Percentiles rank a stretch among this genome's conserved stretches.
Conservation (phyloP, 768 basidiomycete genomes). For the Symmetrospora coprosmae region DNA sequence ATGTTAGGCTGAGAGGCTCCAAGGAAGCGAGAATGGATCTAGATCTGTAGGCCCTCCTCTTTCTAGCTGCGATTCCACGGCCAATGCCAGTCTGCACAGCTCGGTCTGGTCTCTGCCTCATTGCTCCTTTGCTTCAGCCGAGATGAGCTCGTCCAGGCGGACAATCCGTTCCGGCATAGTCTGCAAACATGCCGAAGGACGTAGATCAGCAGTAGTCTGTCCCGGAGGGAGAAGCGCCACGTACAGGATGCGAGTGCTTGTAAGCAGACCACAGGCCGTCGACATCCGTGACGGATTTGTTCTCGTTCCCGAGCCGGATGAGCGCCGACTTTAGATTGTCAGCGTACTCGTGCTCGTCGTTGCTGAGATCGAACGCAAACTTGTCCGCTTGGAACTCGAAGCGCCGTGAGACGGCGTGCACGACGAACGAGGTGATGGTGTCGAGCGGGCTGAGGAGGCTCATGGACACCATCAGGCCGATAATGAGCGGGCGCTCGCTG, state of each 20-base stretch:
- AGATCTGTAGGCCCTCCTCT: too few species aligned
- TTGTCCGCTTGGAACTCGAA: slow-evolving; percentile 31
- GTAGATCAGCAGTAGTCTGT: background rate
- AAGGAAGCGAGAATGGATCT: too few species aligned
- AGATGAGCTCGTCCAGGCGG: slow-evolving; percentile 14
- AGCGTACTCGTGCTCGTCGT: background rate
- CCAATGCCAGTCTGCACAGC: too few species aligned
- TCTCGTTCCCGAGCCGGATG: slow-evolving; percentile 7
- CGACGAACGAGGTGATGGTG: slow-evolving; percentile 34
- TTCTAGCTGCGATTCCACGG: too few species aligned
- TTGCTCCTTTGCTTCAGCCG: background rate
- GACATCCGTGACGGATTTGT: slow-evolving; percentile 13
- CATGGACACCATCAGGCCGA: slow-evolving; percentile 39
- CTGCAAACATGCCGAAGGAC: background rate
- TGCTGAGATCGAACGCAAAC: slow-evolving; percentile 24
- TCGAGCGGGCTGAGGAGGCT: slow-evolving; percentile 38
- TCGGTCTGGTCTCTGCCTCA: too few species aligned
- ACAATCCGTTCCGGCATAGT: slow-evolving; percentile 19
- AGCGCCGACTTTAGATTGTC: slow-evolving; percentile 11
- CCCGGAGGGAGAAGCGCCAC: background rate
- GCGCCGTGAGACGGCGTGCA: slow-evolving; percentile 24
- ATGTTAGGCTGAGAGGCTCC: too few species aligned
- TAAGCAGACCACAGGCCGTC: slow-evolving; percentile 14
- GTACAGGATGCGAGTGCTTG: slow-evolving; percentile 17
- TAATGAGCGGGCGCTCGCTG: slow-evolving; percentile 36